Conservation (phyloP, 495 filamentous ascomycete genomes). For the Hyaloscypha bicolor region DNA sequence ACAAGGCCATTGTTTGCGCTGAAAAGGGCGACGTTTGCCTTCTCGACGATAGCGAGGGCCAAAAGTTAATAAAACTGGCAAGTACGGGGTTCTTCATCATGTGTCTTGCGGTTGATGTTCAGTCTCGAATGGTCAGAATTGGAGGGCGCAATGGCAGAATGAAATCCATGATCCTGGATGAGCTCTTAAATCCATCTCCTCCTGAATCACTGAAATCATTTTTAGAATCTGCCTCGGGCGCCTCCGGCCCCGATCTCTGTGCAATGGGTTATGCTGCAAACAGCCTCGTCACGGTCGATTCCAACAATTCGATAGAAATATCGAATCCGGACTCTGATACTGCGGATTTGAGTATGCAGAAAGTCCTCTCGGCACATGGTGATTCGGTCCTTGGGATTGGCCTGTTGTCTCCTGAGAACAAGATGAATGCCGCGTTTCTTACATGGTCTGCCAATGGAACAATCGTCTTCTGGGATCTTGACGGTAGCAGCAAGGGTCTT, state of each 20-base stretch:
- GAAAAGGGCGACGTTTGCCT: constrained; percentile 75
- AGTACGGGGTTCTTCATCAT: constrained; percentile 63
- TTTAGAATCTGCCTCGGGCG: constrained; percentile 1
- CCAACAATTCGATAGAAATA: constrained; percentile 70
- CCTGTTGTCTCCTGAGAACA: constrained; percentile 57
- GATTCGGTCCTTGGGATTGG: constrained; percentile 79
- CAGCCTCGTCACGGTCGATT: constrained; percentile 75
- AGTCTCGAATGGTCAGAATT: constrained; percentile 53
- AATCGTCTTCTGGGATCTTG: constrained; percentile 78
- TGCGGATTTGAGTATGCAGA: constrained; percentile 36
- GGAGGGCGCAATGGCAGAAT: constrained; percentile 52
- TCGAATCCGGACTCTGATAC: constrained; percentile 44
- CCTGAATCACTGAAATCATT: constrained; percentile 27
- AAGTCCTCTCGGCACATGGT: constrained; percentile 68
- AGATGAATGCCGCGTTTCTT: constrained; percentile 69
- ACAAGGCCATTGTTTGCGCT: constrained; percentile 70
- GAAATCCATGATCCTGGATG: constrained; percentile 43
- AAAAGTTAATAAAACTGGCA: constrained; percentile 64
- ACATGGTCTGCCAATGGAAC: constrained; percentile 82
- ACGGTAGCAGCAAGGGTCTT: constrained; percentile 67
- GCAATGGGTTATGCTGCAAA: constrained; percentile 72
- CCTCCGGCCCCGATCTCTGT: constrained; percentile 26
- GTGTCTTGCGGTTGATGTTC: constrained; percentile 61
- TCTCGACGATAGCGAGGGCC: constrained; percentile 74
- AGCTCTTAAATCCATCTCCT: constrained; percentile 23